These are phyloP conservation scores for Entomortierella chlamydospora DNA, from an alignment of 192 early-diverging fungal species.

Conservation along the genomic window DNA sequence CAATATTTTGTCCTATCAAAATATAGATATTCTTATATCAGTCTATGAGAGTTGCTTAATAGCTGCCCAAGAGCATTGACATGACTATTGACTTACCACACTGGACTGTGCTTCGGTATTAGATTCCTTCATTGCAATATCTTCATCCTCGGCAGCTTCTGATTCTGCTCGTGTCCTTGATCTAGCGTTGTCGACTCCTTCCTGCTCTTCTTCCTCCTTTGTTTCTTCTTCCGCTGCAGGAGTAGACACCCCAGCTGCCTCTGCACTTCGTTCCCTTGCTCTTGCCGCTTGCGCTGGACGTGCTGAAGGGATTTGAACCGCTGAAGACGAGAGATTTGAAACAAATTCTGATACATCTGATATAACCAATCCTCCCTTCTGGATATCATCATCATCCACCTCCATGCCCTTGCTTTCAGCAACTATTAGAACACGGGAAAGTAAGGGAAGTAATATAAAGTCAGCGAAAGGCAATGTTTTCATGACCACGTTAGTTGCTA, in stretches of 20 bases:
- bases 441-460: too few relatives aligned
- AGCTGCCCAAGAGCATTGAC: too few relatives aligned
- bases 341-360: constrained; percentile 94
- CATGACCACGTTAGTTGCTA: too few relatives aligned
- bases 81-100: constrained; percentile 18
- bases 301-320: constrained; percentile 20
- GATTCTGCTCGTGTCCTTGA: constrained; percentile 35
- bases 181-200: constrained; percentile 1
- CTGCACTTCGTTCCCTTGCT: constrained; percentile 18
- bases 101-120: constrained; percentile 26
- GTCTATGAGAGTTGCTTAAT: too few relatives aligned
- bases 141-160: constrained; percentile 25
- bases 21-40: neutral
- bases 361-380: constrained; percentile 71
- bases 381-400: constrained; percentile 58
- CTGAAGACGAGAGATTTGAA: constrained; percentile 51
- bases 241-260: neutral
- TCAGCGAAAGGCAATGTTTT: too few relatives aligned
- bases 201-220: constrained; percentile 44
- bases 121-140: constrained; percentile 31
- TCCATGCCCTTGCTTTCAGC: constrained; percentile 45
- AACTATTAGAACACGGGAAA: constrained; percentile 14
- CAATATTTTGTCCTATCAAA: constrained; percentile 24
- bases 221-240: constrained; percentile 25
- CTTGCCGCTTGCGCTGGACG: constrained; percentile 58